Evolutionary conservation across 352 stramenopile species (phyloP).

Genomic region (Phytophthora macrochlamydospora): DNA sequence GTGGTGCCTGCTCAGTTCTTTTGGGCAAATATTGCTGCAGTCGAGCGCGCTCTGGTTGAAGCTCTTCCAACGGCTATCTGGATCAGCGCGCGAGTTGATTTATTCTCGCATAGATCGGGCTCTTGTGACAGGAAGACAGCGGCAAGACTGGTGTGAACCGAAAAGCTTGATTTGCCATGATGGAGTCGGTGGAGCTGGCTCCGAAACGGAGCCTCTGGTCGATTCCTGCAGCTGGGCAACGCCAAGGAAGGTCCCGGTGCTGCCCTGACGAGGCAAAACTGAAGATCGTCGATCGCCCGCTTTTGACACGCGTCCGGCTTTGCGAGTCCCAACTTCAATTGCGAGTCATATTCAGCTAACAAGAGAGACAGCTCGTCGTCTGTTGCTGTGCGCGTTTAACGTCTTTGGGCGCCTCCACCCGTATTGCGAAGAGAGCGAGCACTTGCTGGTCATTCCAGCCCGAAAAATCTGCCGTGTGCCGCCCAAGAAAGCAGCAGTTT

Average conservation of each 20-base stretch:
- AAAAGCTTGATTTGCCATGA: not conserved
- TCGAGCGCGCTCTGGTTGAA: not conserved
- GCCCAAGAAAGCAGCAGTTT: no score
- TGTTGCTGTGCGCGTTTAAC: no score
- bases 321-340: conserved; percentile 1
- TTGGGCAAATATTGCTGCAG: not conserved
- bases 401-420: no score
- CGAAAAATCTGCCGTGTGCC: no score
- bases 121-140: not conserved
- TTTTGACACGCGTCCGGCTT: not conserved
- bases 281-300: not conserved
- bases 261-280: not conserved
- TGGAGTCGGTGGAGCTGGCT: not conserved
- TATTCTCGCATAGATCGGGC: conserved; percentile 3
- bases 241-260: not conserved
- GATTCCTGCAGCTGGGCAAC: not conserved
- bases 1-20: not conserved
- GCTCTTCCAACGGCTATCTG: not conserved
- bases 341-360: not conserved
- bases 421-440: no score
- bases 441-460: no score
- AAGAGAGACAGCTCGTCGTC: not conserved
- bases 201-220: no score
- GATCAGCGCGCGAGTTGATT: conserved; percentile 1
- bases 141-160: not conserved